Base-by-base conservation (phyloP, 768 basidiomycete genomes). In the Lanmaoa rubissima region DNA sequence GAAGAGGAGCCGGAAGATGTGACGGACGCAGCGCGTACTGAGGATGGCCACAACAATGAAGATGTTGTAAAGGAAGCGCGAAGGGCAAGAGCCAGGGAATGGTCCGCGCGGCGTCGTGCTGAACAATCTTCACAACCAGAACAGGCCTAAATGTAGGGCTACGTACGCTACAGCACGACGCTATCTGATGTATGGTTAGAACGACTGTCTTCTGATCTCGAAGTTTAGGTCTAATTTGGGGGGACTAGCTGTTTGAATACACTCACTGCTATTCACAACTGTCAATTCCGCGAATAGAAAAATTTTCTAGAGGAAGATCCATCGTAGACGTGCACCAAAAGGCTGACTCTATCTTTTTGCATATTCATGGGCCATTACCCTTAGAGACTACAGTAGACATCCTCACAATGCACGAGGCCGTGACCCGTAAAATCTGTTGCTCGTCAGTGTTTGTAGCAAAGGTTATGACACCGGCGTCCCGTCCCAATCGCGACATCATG, bases 201-300 rank as follows among this genome's bases (percentile, higher is more conserved):
- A 24, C 21, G 21, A 24, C 21, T 57, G 71, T 95, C 35, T 65
- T 79, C 24, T 72, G 82, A 8, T 89, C 92, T 1, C 83, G 87
- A 2, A 93, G 94, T 64, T 95, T 95, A 24, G 21, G 21, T 24
- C 21, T 24, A 2, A 24, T 69, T 70, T 96, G 44, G 79, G 84
- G 35, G 93, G 93, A 2, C 75, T 90, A 24, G 10, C 35, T 38
- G 8, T 17, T 21, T 19, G 35, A 16, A 32, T 28, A 26, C n/a
- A 16, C 26, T 28, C 31, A 17, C 17, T 42, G 21, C 3, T 24
- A 32, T 34, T 39, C 10, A 36, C n/a, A 3, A 21, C 21, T 24
- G 21, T 24, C 21, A 24, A 24, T 24, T 24, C 21, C 21, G 21
- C 26, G 8, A 24, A n/a, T 32, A 14, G 41, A 24, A 13, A 17